Base-by-base conservation (phyloP, 2,329 filamentous ascomycete species). In the Niveomyces coronatus region DNA sequence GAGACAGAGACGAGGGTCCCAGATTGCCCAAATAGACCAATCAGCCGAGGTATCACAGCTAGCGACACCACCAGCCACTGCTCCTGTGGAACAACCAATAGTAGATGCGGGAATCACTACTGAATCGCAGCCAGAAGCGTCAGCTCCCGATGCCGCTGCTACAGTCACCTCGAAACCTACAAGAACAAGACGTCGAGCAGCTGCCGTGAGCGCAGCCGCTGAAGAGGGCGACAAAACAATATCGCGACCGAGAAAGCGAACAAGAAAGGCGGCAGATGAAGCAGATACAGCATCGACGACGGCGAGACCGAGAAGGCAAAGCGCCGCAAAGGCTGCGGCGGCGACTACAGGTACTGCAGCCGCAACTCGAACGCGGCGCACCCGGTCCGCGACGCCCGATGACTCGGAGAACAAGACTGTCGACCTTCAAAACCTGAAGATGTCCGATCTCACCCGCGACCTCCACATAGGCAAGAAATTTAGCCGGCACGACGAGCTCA, bases 391-490 rank as follows among this genome's bases (percentile, higher is more conserved):
- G 4, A 81, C 78, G 0, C 79, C 79, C 2, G 76, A 80, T 37
- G 74, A 79, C 46, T 74, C 76, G 4, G 78, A 82, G 49, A 56
- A 60, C 17, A 67, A 72, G 41, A 57, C 71, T 44, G 78, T 89
- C 39, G 80, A 87, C 51, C 65, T 75, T 16, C 70, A 71, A 17
- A 71, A 69, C 4, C 70, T 83, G 18, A 84, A 76, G 38, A 85
- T 91, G 77, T 72, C 70, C 30, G 81, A 86, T 41, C 60, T 91
- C 3, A 83, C 76, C 35, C 74, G 71, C 44, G 81, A 85, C 50
- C 63, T 82, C 37, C 70, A 71, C 16, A 79, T 81, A 40, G 85
- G 85, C 41, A 84, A 82, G 54, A 78, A 81, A 43, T 88, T 85
- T 40, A 79, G 78, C 50, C 72, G 79, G 3, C 82, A 86, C 47